A percentile compares a stretch with the other conserved stretches of the same genome.
Conservation (phyloP, 257 asterid genomes). For the Petunia secreta region DNA sequence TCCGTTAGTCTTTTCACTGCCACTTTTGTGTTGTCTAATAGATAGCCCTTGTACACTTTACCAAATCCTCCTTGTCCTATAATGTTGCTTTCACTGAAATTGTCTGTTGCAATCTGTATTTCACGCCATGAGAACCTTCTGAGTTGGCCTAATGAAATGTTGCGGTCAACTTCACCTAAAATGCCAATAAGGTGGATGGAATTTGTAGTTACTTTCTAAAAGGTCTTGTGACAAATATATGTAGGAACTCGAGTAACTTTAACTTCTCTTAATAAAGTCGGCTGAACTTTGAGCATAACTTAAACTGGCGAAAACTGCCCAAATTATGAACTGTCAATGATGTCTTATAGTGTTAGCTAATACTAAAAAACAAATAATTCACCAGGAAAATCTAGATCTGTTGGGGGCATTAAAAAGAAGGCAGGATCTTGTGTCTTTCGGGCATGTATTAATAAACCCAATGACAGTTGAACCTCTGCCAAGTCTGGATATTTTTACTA, state of each 20-base stretch:
- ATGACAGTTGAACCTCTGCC: neutral
- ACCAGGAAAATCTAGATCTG: neutral
- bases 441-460: neutral
- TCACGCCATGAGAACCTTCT: constrained; percentile 78
- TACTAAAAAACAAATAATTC: neutral
- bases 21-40: constrained; percentile 60
- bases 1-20: constrained; percentile 83
- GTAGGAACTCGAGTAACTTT: neutral
- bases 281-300: neutral
- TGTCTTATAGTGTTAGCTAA: neutral
- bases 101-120: constrained; percentile 78
- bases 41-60: constrained; percentile 74
- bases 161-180: constrained; percentile 75
- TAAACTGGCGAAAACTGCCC: neutral
- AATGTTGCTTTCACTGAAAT: constrained; percentile 62
- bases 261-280: neutral
- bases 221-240: neutral
- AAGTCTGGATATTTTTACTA: too few species aligned
- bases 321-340: neutral
- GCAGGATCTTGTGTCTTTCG: neutral
- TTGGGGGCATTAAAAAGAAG: neutral
- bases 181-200: neutral
- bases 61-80: constrained; percentile 97
- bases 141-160: constrained; percentile 71
- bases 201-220: neutral